These are phyloP conservation scores for Nannochloropsis granulata DNA, from an alignment of 108 stramenopile genomes.

Conservation along the genomic window DNA sequence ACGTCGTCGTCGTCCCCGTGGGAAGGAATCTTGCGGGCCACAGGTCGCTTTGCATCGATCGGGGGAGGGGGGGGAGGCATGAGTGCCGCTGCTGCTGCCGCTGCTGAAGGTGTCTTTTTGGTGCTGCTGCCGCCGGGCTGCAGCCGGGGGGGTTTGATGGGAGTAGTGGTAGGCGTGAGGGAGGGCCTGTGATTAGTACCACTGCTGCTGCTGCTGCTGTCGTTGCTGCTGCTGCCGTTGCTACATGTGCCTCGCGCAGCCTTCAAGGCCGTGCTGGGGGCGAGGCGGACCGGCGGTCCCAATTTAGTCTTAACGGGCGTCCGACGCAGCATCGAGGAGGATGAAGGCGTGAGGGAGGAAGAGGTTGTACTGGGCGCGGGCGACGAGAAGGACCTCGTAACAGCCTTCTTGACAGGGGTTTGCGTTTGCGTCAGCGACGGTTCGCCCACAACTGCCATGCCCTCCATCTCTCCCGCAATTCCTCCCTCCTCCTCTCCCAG, in stretches of 20 bases:
- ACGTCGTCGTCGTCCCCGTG: background rate
- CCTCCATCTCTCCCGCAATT: conserved; percentile 76
- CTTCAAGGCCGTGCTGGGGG: background rate
- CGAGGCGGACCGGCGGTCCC: background rate
- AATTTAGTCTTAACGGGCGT: background rate
- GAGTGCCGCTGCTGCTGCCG: background rate
- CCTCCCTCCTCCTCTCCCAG: conserved; percentile 56
- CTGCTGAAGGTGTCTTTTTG: background rate
- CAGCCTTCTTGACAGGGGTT: background rate
- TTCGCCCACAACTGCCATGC: background rate
- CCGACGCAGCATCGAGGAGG: background rate
- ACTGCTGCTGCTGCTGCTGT: background rate
- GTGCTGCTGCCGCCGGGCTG: background rate
- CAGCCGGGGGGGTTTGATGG: background rate
- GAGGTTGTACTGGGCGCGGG: background rate
- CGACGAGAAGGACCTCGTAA: background rate
- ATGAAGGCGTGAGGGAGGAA: background rate
- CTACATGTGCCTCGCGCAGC: background rate
- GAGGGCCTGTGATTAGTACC: background rate
- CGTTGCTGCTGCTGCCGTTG: background rate
- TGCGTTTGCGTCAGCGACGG: background rate
- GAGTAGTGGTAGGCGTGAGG: background rate
- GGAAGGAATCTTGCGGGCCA: background rate
- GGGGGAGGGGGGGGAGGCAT: background rate
- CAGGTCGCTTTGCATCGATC: background rate